Base-by-base conservation (phyloP, 352 stramenopile species). In the Paralagenidium karlingii region DNA sequence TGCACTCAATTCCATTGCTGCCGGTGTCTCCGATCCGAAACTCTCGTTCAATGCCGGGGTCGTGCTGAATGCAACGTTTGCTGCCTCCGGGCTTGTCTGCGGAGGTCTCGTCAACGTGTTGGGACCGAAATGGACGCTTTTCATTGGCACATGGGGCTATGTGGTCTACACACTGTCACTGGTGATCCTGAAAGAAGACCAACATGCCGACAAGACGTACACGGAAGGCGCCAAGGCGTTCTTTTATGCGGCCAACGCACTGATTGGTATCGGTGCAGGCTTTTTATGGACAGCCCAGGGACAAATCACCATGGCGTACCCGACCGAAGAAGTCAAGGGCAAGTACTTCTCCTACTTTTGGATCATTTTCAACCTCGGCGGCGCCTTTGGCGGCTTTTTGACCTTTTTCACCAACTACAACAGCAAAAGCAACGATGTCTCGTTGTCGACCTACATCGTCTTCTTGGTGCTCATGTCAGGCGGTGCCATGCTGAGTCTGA, bases 231-330 rank as follows among this genome's bases (percentile, higher is more conserved):
- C 20, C 12, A 24, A n/a, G n/a, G n/a, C n/a, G n/a, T n/a, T 46
- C 24, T 54, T 49, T 19, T 55, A 55, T 36, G 16, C 42, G 0
- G 70, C 63, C 2, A 77, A 71, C 8, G 53, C 37, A 0, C 20
- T 63, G 9, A 45, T 86, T 8, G 80, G 80, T 5, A 29, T 63
- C 24, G 69, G 68, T 4, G 79, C 79, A 5, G 68, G 63, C 0
- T 57, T 84, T 5, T 58, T 93, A 2, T 94, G 76, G 80, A 84
- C 70, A 4, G 67, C 71, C 12, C 74, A 93, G 30, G 75, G 79
- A 9, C 47, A 58, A 8, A 68, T 89, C 47, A 56, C 79, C 18
- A 60, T 89, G 46, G 54, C 55, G 33, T 83, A 85, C 58, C 29
- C 68, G 24, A 67, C 49, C 8, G 34, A 37, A 8, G 41, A 43